A percentile compares a stretch with the other conserved stretches of the same genome.
Conservation (phyloP, 106 monocot species). For the Phalaenopsis aphrodite region DNA sequence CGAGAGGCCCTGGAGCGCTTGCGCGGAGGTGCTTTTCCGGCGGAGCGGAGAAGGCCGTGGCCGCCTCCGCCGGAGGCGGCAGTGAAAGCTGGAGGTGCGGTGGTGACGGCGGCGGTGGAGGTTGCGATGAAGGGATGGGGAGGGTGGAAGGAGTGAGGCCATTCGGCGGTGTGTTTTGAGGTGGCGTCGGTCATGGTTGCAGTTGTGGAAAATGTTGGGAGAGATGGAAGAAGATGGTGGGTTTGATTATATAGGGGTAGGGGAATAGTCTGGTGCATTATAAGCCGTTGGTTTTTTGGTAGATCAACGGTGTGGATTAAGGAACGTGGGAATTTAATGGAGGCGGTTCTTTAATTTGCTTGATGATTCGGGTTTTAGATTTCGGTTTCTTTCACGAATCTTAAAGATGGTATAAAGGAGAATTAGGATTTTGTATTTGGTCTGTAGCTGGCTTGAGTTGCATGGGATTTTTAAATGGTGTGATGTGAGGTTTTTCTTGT, state of each 20-base stretch:
- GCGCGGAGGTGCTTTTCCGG: constrained; percentile 5
- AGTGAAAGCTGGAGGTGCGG: neutral
- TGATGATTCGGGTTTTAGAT: neutral
- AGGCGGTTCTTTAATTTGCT: neutral
- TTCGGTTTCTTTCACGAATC: neutral
- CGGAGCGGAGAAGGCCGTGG: neutral
- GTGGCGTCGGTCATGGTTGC: neutral
- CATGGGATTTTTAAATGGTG: constrained; percentile 1
- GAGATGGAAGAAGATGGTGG: neutral
- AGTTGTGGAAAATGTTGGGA: neutral
- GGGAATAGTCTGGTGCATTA: neutral
- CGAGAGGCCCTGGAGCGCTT: constrained; percentile 39
- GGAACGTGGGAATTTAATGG: neutral
- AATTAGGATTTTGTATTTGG: neutral
- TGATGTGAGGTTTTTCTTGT: neutral
- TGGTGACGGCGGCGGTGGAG: neutral
- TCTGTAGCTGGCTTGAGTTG: neutral
- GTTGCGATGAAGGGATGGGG: neutral
- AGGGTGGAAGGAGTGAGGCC: neutral
- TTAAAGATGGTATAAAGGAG: neutral
- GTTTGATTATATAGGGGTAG: neutral
- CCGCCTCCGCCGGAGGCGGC: neutral
- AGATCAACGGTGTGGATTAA: neutral
- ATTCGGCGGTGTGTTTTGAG: neutral
- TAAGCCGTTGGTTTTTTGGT: neutral